Evolutionary conservation across 2,329 filamentous ascomycete species (phyloP), one percentile per base, ranked within the genome.

Genomic region (Claviceps humidiphila): DNA sequence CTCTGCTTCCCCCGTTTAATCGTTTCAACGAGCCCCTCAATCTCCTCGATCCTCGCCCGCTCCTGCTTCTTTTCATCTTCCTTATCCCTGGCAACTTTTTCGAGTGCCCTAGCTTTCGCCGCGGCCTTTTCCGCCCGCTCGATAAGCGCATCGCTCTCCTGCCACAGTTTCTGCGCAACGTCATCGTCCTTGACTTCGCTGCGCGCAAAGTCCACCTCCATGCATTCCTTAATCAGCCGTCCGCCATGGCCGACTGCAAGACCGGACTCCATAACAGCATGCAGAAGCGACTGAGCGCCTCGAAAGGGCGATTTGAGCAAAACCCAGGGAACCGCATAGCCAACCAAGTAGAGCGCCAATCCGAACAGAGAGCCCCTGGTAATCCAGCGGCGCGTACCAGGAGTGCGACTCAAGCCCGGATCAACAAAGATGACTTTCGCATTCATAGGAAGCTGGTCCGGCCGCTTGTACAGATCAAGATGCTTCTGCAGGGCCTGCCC

Each of bases 401-500:
- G 89, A 8, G 91, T 97, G 50, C 93, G 81, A 24, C 82, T 79
- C 58, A 84, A 80, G 20, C 93, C 91, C 0, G 93, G 93, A 61
- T 98, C 91, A 2, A 90, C 87, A 54, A 95, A 78, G 49, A 95
- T 74, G 46, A 96, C 89, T 38, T 87, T 81, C 3, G 89, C 78
- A 59, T 89, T 95, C 72, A 84, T 85, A 1, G 89, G 89, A 47
- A 87, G 73, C 56, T 84, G 79, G 64, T 98, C 93, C 0, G 90
- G 89, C 24, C 93, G 78, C 61, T 87, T 80, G 68, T 94, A 95
- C 2, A 84, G 73, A 58, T 89, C 83, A 47, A 98, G 75, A 65
- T 96, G 91, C 65, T 95, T 93, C 69, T 97, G 91, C 66, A 91
- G 95, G 8, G 91, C 86, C 48, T 85, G 79, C 0, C 87, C 90